Evolutionary conservation across 1,284 basidiomycete species (phyloP).

Genomic region (Pholiota adiposa): DNA sequence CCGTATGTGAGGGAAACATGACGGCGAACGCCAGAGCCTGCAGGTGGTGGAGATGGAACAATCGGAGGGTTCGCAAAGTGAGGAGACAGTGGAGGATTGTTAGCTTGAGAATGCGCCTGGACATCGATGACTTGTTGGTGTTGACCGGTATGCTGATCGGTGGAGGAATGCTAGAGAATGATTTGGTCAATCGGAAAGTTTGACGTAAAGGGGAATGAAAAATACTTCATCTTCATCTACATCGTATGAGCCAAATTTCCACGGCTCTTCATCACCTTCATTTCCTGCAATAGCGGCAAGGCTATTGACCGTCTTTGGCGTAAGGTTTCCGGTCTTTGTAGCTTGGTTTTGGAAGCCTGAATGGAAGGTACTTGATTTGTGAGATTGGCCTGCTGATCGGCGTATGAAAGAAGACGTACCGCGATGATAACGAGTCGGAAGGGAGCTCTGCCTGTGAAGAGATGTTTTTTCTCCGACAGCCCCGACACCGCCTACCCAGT

Average conservation of each 20-base stretch:
- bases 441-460: slow-evolving; percentile 78
- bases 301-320: slow-evolving; percentile 78
- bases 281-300: slow-evolving; percentile 81
- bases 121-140: slow-evolving; percentile 57
- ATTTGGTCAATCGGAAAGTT: slow-evolving; percentile 15
- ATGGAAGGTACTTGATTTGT: slow-evolving; percentile 22
- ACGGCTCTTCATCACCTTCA: slow-evolving; percentile 83
- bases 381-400: slow-evolving; percentile 29
- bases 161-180: slow-evolving; percentile 19
- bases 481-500: slow-evolving; percentile 79
- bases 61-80: slow-evolving; percentile 51
- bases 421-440: slow-evolving; percentile 80
- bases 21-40: slow-evolving; percentile 68
- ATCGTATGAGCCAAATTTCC: slow-evolving; percentile 65
- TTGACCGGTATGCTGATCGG: slow-evolving; percentile 37
- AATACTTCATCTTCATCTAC: slow-evolving; percentile 67
- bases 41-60: slow-evolving; percentile 72
- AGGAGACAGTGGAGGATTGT: slow-evolving; percentile 64
- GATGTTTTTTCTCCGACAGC: slow-evolving; percentile 81
- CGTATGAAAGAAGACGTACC: slow-evolving; percentile 44
- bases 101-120: slow-evolving; percentile 41
- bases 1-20: slow-evolving; percentile 81
- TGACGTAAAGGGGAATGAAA: slow-evolving; percentile 12
- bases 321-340: slow-evolving; percentile 61
- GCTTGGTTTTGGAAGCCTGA: slow-evolving; percentile 46